Evolutionary conservation across 179 eudicot genomes (phyloP).

Genomic region (Heliamphora pulchella): DNA sequence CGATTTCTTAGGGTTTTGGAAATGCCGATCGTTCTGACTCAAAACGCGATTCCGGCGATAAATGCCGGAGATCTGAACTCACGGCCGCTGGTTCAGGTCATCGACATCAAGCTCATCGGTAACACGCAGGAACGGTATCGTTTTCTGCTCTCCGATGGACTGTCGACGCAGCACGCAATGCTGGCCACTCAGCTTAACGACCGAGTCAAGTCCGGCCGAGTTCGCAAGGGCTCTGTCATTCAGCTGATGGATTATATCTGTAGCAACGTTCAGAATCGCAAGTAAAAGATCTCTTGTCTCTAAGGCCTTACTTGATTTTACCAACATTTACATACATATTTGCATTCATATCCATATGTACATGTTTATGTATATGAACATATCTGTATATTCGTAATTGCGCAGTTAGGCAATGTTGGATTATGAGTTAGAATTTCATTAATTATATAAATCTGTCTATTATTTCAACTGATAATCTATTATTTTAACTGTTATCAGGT

Average conservation of each 20-base stretch:
- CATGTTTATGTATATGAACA: neutral
- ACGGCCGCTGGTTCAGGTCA: constrained; percentile 76
- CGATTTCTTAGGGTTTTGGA: constrained; percentile 1
- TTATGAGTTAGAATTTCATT: neutral
- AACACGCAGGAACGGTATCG: constrained; percentile 66
- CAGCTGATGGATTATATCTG: constrained; percentile 85
- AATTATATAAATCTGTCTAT: too few relatives aligned
- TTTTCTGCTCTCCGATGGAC: constrained; percentile 58
- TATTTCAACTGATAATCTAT: too few relatives aligned
- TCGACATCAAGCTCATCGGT: constrained; percentile 52
- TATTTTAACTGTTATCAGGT: too few relatives aligned
- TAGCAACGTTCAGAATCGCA: constrained; percentile 64
- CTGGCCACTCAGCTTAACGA: constrained; percentile 85
- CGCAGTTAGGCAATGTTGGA: neutral
- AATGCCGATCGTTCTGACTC: constrained; percentile 67
- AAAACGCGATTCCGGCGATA: constrained; percentile 61
- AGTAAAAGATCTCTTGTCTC: constrained; percentile 31
- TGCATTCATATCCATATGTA: too few relatives aligned
- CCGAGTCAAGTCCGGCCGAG: constrained; percentile 49
- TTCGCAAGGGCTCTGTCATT: constrained; percentile 66
- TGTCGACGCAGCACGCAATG: constrained; percentile 60
- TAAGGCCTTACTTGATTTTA: neutral
- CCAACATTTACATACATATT: neutral
- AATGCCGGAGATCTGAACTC: constrained; percentile 66
- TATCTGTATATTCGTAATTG: neutral